phyloP scores from a whole-genome alignment of 495 filamentous ascomycete species.

The Rusavskia elegans region DNA sequence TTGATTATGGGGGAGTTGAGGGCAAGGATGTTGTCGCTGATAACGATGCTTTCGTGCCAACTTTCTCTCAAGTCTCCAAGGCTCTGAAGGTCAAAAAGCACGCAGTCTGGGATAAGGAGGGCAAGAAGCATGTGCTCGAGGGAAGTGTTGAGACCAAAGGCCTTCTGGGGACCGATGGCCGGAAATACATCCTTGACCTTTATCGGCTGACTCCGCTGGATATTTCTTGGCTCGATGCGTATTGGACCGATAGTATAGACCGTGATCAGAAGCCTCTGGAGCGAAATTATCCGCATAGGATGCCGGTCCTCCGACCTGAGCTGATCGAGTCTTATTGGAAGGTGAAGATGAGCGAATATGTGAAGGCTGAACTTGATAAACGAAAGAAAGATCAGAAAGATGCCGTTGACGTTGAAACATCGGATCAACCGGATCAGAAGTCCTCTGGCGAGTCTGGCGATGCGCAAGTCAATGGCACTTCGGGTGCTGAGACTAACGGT shows the following conservation, averaged over 20 bases:
- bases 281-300: conserved; percentile 73
- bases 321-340: conserved; percentile 73
- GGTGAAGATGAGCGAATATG: conserved; percentile 72
- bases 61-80: conserved; percentile 83
- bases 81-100: conserved; percentile 83
- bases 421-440: neutral
- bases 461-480: conserved; percentile 4
- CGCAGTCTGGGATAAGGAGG: conserved; percentile 94
- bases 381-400: conserved; percentile 27
- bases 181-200: conserved; percentile 92
- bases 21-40: conserved; percentile 90
- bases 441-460: neutral
- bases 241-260: conserved; percentile 25
- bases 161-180: conserved; percentile 85
- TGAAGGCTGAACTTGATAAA: conserved; percentile 55
- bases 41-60: conserved; percentile 65
- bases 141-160: conserved; percentile 97
- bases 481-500: conserved; percentile 8
- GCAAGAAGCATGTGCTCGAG: conserved; percentile 78
- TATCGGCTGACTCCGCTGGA: conserved; percentile 92
- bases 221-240: conserved; percentile 73
- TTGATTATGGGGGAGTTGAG: conserved; percentile 96
- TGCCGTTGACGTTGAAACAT: conserved; percentile 5
- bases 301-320: conserved; percentile 84
- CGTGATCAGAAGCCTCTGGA: conserved; percentile 21